phyloP scores from a whole-genome alignment of 2,329 filamentous ascomycete species.

The Dactylellina sp. region DNA sequence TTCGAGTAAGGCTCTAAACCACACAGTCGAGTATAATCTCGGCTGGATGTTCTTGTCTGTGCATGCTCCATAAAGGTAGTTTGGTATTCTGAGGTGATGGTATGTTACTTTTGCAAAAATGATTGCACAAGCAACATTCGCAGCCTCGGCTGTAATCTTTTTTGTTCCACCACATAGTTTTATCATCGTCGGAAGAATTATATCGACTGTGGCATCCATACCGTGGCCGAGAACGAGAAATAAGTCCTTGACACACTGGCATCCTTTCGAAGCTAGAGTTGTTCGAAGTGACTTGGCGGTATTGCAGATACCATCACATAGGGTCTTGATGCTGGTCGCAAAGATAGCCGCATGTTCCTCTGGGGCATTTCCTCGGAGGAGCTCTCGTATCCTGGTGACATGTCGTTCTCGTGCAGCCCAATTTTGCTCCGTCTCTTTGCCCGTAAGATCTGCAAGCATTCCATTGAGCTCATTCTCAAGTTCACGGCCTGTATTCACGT shows the following conservation, averaged over 20 bases:
- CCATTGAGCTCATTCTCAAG: conserved; percentile 87
- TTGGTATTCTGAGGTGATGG: conserved; percentile 77
- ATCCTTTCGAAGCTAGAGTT: conserved; percentile 88
- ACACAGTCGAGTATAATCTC: conserved; percentile 80
- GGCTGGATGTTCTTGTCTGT: conserved; percentile 95
- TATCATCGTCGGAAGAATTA: conserved; percentile 87
- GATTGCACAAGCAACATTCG: conserved; percentile 81
- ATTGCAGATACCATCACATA: conserved; percentile 91
- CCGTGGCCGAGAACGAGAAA: conserved; percentile 79
- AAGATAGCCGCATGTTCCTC: conserved; percentile 80
- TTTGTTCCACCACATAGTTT: conserved; percentile 91
- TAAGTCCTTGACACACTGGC: conserved; percentile 84
- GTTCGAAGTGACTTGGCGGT: conserved; percentile 84
- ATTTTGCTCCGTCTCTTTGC: conserved; percentile 88
- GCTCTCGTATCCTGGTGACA: conserved; percentile 78
- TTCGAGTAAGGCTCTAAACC: conserved; percentile 84
- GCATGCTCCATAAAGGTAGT: conserved; percentile 83
- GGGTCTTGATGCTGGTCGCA: conserved; percentile 75
- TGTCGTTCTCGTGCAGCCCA: conserved; percentile 89
- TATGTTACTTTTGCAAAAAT: conserved; percentile 85
- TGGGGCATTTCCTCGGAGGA: conserved; percentile 85
- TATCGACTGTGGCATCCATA: conserved; percentile 88
- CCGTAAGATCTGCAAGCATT: conserved; percentile 85
- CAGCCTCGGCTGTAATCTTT: conserved; percentile 88
- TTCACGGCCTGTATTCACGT: conserved; percentile 85